A percentile compares a stretch with the other conserved stretches of the same genome.
Conservation (phyloP, 1,139 yeast species). For the Hansenula anomala region DNA sequence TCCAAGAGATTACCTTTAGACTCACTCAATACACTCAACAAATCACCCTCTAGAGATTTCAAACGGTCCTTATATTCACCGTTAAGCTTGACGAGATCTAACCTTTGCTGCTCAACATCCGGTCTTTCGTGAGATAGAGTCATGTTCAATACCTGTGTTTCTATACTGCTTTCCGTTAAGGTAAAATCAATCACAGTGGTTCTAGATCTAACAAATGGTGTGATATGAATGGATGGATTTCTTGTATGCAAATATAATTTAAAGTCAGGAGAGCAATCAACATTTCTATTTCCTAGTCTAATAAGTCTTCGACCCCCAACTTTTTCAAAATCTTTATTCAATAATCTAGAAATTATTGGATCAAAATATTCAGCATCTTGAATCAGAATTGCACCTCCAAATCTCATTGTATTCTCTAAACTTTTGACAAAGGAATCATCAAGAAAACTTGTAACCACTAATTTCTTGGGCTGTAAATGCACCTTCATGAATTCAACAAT, state of each 20-base stretch:
- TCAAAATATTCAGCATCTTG: slow-evolving; percentile 79
- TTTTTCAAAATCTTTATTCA: slow-evolving; percentile 54
- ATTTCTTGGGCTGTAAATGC: slow-evolving; percentile 30
- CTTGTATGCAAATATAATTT: slow-evolving; percentile 55
- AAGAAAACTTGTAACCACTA: slow-evolving; percentile 63
- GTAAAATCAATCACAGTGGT: slow-evolving; percentile 67
- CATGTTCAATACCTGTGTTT: slow-evolving; percentile 55
- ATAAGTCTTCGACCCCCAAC: slow-evolving; percentile 72
- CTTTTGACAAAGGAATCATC: slow-evolving; percentile 66
- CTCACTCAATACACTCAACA: slow-evolving; percentile 54
- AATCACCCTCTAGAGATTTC: slow-evolving; percentile 51
- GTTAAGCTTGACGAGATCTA: slow-evolving; percentile 48
- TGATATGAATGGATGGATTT: slow-evolving; percentile 44
- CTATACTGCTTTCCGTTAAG: slow-evolving; percentile 61
- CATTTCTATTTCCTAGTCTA: slow-evolving; percentile 53
- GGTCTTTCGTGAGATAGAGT: slow-evolving; percentile 58
- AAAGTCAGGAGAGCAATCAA: slow-evolving; percentile 68
- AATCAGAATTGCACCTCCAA: slow-evolving; percentile 72
- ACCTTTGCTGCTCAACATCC: slow-evolving; percentile 57
- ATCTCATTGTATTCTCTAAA: slow-evolving; percentile 74
- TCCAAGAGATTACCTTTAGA: slow-evolving; percentile 65
- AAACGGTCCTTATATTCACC: slow-evolving; percentile 56
- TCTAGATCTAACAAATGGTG: slow-evolving; percentile 58
- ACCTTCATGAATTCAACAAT: slow-evolving; percentile 38
- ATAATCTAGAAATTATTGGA: slow-evolving; percentile 61